These are phyloP conservation scores for Wolfiporia cocos DNA, from an alignment of 1,284 basidiomycete genomes.

Conservation along the genomic window DNA sequence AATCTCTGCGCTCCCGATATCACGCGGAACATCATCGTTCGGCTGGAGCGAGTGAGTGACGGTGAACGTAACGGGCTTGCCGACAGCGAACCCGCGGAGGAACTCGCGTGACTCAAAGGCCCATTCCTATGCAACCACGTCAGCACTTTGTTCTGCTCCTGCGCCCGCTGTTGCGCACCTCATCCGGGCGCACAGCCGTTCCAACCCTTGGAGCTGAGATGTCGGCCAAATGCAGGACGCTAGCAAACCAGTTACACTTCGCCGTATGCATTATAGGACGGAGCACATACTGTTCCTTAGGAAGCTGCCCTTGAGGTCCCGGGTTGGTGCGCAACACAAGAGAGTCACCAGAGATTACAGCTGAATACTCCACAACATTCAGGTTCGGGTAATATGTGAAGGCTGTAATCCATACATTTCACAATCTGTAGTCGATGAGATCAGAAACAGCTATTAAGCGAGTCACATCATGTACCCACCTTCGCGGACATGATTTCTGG, in stretches of 20 bases:
- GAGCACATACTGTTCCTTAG: slow-evolving; percentile 74
- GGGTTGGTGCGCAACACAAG: slow-evolving; percentile 75
- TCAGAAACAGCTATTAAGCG: background rate
- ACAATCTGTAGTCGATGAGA: slow-evolving; percentile 41
- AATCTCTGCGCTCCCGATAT: slow-evolving; percentile 71
- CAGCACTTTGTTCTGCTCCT: too few species aligned
- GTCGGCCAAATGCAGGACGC: slow-evolving; percentile 84
- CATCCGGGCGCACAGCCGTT: slow-evolving; percentile 77
- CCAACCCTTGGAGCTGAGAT: slow-evolving; percentile 79
- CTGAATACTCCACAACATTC: slow-evolving; percentile 37
- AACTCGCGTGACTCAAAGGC: slow-evolving; percentile 94
- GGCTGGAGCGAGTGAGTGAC: slow-evolving; percentile 70
- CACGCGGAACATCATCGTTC: slow-evolving; percentile 65
- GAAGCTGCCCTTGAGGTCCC: slow-evolving; percentile 75
- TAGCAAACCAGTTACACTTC: slow-evolving; percentile 26
- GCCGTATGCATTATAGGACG: slow-evolving; percentile 1
- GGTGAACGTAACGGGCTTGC: slow-evolving; percentile 82
- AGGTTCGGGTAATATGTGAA: slow-evolving; percentile 12
- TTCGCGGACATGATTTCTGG: slow-evolving; percentile 16
- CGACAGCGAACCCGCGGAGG: slow-evolving; percentile 79
- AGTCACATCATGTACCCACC: slow-evolving; percentile 8
- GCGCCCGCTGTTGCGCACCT: slow-evolving; percentile 47
- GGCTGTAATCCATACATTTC: slow-evolving; percentile 46
- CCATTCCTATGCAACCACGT: slow-evolving; percentile 57
- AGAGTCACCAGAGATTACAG: slow-evolving; percentile 86